Conservation (phyloP, 495 filamentous ascomycete species). For the Penicillium ochrochloron region DNA sequence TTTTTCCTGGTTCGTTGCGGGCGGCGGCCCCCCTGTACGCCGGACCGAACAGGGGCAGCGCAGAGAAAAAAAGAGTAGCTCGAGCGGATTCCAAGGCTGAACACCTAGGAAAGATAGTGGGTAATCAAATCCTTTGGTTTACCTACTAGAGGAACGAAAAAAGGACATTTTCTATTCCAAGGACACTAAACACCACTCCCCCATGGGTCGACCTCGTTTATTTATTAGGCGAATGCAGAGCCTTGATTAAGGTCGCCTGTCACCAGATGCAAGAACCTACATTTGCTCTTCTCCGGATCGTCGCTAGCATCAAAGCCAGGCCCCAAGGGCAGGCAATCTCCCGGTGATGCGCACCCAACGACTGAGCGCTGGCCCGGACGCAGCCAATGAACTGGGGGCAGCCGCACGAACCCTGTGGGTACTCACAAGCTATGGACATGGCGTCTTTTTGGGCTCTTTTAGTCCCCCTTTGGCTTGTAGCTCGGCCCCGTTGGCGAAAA, state of each 20-base stretch:
- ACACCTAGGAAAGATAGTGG: slow-evolving; percentile 1
- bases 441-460: slow-evolving; percentile 15
- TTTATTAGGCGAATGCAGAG: not conserved
- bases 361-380: slow-evolving; percentile 5
- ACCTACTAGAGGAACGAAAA: not conserved
- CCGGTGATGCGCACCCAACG: slow-evolving; percentile 20
- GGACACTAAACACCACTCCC: not conserved
- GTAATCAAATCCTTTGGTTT: not conserved
- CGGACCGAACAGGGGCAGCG: slow-evolving; percentile 20
- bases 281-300: slow-evolving; percentile 27
- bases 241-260: slow-evolving; percentile 18
- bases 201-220: not conserved
- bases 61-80: slow-evolving; percentile 9
- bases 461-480: not conserved
- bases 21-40: slow-evolving; percentile 12
- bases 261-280: slow-evolving; percentile 7
- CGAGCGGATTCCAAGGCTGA: slow-evolving; percentile 14
- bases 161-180: not conserved
- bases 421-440: slow-evolving; percentile 31
- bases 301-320: slow-evolving; percentile 20
- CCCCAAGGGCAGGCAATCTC: slow-evolving; percentile 23
- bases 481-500: slow-evolving; percentile 5
- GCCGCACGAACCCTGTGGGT: slow-evolving; percentile 31
- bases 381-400: slow-evolving; percentile 21
- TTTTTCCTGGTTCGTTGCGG: slow-evolving; percentile 8